Conservation (phyloP, 139 green algal genomes). For the Tetradesmus obliquus region DNA sequence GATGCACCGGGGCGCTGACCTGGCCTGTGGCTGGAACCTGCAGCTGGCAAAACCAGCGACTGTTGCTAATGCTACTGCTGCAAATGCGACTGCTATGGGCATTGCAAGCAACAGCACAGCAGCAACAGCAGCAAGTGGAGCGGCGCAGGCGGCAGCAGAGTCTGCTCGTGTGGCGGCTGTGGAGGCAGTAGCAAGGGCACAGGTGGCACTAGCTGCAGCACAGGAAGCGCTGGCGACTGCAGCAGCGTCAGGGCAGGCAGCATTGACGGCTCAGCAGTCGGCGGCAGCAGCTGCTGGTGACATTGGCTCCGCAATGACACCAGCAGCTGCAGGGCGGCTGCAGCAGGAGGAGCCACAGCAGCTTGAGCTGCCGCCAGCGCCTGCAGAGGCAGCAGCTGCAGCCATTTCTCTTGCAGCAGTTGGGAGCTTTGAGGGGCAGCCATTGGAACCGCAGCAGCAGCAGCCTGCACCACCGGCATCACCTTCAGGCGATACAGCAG, state of each 20-base stretch:
- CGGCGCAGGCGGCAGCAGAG: background rate
- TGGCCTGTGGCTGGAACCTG: slow-evolving; percentile 27
- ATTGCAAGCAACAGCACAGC: background rate
- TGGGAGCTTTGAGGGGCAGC: background rate
- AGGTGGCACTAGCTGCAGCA: background rate
- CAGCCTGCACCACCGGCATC: background rate
- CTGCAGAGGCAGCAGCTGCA: background rate
- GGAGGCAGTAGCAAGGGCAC: background rate
- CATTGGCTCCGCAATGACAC: background rate
- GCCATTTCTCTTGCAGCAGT: background rate
- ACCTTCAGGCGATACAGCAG: too few species aligned
- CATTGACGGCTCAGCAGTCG: background rate
- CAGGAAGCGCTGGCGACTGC: background rate
- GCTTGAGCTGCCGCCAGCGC: background rate
- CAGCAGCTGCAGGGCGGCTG: background rate
- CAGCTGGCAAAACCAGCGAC: background rate
- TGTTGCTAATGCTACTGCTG: background rate
- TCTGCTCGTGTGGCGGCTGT: background rate
- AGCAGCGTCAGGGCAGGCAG: slow-evolving; percentile 31
- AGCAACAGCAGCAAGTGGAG: background rate
- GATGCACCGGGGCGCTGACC: slow-evolving; percentile 15
- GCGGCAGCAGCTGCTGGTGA: background rate
- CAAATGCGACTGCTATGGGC: background rate
- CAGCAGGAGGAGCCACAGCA: background rate
- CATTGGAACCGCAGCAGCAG: background rate